phyloP scores from a whole-genome alignment of 768 basidiomycete species.

The Termitomyces sp. region DNA sequence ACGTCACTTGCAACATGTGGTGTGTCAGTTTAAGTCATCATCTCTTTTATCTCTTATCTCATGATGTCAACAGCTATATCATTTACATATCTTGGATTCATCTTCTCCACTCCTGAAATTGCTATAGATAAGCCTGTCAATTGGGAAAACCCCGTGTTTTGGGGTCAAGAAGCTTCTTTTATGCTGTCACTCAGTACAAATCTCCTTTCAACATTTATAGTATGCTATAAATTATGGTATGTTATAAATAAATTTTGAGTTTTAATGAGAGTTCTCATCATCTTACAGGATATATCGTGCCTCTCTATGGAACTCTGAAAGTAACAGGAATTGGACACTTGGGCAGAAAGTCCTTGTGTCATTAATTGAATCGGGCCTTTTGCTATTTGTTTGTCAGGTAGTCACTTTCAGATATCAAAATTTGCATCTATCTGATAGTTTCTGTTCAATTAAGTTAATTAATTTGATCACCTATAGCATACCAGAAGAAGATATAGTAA shows the following conservation, averaged over 20 bases:
- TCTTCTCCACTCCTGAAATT: neutral
- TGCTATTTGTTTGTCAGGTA: neutral
- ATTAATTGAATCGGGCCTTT: neutral
- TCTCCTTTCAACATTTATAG: neutral
- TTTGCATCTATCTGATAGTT: neutral
- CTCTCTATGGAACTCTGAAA: neutral
- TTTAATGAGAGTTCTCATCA: too few relatives aligned
- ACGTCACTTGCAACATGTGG: neutral
- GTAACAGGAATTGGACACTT: neutral
- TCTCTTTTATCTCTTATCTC: neutral
- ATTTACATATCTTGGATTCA: neutral
- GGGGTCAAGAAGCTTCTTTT: neutral
- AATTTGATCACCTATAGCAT: too few relatives aligned
- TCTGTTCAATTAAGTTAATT: neutral
- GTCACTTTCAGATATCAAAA: neutral
- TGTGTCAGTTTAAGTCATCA: neutral
- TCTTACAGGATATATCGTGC: neutral
- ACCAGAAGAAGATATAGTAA: rapidly evolving
- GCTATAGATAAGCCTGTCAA: rapidly evolving
- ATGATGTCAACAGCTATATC: neutral
- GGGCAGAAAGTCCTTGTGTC: neutral
- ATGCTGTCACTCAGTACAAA: neutral
- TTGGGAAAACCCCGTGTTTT: neutral
- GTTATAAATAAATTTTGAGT: neutral
- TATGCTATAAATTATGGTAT: neutral